A percentile compares a stretch with the other conserved stretches of the same genome.
These are phyloP conservation scores for Leccinellum rugosiceps DNA, from an alignment of 768 basidiomycete genomes.

Conservation along the genomic window DNA sequence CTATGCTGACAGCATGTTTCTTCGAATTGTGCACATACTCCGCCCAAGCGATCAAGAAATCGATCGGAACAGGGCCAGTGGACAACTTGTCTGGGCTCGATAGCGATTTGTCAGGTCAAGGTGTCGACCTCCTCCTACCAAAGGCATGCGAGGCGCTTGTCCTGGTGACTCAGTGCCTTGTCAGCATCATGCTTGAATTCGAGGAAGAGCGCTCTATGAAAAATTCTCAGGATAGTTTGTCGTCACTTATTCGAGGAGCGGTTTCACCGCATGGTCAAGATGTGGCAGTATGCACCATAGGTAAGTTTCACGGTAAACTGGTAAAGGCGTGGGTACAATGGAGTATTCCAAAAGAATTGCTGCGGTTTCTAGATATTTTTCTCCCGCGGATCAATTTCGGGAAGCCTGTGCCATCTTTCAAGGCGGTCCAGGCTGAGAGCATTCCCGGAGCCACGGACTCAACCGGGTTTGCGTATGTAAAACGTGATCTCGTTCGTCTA, in stretches of 20 bases:
- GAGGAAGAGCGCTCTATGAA: conserved; percentile 32
- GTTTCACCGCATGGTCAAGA: conserved; percentile 40
- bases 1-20: conserved; percentile 62
- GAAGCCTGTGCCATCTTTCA: conserved; percentile 42
- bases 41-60: conserved; percentile 47
- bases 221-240: conserved; percentile 18
- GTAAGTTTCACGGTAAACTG: conserved; percentile 34
- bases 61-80: conserved; percentile 34
- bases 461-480: conserved; percentile 77
- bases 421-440: not conserved
- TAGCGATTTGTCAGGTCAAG: conserved; percentile 21
- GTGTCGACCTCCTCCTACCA: conserved; percentile 67
- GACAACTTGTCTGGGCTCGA: conserved; percentile 5
- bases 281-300: conserved; percentile 55
- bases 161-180: conserved; percentile 72
- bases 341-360: conserved; percentile 58
- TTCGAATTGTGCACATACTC: conserved; percentile 60
- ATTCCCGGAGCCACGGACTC: conserved; percentile 34
- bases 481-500: conserved; percentile 85
- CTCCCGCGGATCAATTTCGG: conserved; percentile 84
- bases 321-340: not conserved
- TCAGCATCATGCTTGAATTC: conserved; percentile 52
- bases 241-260: conserved; percentile 44
- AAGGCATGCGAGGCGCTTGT: conserved; percentile 81
- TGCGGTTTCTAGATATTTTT: conserved; percentile 74